Conservation (phyloP, 768 basidiomycete species). For the Trichaptum fuscoviolaceum region DNA sequence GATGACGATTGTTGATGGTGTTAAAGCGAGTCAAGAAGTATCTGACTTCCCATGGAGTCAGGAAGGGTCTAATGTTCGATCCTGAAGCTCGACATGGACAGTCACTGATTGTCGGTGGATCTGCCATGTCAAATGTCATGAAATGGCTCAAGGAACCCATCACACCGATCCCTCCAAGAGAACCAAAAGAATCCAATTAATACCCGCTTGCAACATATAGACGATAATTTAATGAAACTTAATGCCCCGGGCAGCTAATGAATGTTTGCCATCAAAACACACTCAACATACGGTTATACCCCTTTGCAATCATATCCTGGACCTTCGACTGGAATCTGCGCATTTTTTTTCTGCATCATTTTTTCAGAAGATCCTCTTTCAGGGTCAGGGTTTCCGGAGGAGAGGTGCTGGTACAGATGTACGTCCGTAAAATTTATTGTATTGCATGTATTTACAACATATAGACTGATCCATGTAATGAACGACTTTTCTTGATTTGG, state of each 20-base stretch:
- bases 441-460: no score
- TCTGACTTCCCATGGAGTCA: constrained; percentile 68
- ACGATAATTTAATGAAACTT: background rate
- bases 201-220: background rate
- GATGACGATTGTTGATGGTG: constrained; percentile 3
- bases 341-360: background rate
- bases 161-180: background rate
- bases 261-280: background rate
- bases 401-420: no score
- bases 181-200: constrained; percentile 1
- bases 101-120: constrained; percentile 46
- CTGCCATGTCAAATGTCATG: constrained; percentile 52
- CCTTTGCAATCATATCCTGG: background rate
- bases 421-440: no score
- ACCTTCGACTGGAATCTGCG: background rate
- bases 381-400: no score
- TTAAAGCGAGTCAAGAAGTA: constrained; percentile 67
- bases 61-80: constrained; percentile 61
- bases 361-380: no score
- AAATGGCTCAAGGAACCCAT: constrained; percentile 46
- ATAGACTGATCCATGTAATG: no score
- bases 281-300: background rate
- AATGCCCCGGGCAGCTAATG: background rate
- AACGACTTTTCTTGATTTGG: no score
- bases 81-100: constrained; percentile 59